A percentile compares a stretch with the other conserved stretches of the same genome.
Conservation (phyloP, 345 rosid species). For the Acer yangbiense region DNA sequence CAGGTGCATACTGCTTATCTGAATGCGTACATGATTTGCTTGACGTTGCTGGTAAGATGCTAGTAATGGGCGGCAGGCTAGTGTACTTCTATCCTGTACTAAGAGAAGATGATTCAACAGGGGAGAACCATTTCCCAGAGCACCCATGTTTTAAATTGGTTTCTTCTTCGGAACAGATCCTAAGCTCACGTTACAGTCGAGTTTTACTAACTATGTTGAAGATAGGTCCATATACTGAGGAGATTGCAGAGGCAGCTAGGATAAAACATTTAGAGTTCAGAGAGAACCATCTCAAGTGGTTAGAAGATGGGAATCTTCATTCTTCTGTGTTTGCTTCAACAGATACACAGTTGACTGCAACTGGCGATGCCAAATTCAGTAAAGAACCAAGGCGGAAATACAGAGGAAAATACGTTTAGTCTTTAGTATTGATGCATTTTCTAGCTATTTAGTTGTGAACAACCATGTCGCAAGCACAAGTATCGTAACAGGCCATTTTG, state of each 20-base stretch:
- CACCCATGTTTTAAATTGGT: conserved; percentile 80
- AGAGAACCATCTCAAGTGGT: conserved; percentile 88
- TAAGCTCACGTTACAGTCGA: conserved; percentile 81
- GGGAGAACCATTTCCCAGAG: conserved; percentile 55
- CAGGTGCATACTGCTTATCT: conserved; percentile 78
- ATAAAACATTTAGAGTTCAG: conserved; percentile 75
- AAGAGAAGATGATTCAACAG: conserved; percentile 54
- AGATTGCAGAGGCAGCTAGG: conserved; percentile 61
- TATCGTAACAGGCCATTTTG: neutral
- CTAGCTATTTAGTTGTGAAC: neutral
- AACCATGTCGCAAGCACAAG: neutral
- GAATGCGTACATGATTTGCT: conserved; percentile 95
- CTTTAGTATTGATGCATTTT: neutral
- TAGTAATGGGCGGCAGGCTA: conserved; percentile 83
- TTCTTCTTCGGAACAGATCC: conserved; percentile 84
- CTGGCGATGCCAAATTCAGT: conserved; percentile 37
- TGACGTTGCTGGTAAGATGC: conserved; percentile 86
- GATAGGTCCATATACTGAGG: conserved; percentile 54
- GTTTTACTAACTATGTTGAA: conserved; percentile 90
- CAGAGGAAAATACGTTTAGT: conserved; percentile 83
- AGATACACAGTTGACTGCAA: conserved; percentile 39
- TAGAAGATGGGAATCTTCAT: conserved; percentile 86
- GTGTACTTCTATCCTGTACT: conserved; percentile 85
- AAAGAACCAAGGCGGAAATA: conserved; percentile 80
- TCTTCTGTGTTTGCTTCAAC: conserved; percentile 75